Evolutionary conservation across 495 filamentous ascomycete species (phyloP).

Genomic region (Aspergillus avenaceus): DNA sequence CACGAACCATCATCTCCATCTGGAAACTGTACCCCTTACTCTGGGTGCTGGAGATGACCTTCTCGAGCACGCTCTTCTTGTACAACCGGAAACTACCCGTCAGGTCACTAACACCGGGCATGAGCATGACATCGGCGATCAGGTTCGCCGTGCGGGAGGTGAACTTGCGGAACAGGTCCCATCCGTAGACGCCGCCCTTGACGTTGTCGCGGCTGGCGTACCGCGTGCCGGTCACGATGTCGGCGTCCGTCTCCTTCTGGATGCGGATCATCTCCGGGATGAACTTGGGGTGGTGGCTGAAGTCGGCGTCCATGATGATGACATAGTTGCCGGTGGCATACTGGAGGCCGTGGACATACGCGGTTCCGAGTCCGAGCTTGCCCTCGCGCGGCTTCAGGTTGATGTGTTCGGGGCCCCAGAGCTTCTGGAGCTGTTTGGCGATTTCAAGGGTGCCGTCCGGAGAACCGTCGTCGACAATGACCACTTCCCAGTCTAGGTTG

Average conservation of each 20-base stretch:
- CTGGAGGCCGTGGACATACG: conserved; percentile 91
- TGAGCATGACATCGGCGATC: conserved; percentile 89
- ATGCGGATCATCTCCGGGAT: conserved; percentile 80
- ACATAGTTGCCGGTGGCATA: conserved; percentile 87
- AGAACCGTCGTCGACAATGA: conserved; percentile 96
- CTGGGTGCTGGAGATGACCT: conserved; percentile 79
- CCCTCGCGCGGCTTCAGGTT: conserved; percentile 80
- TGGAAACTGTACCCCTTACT: conserved; percentile 98
- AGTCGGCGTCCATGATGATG: conserved; percentile 99
- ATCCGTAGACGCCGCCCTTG: conserved; percentile 90
- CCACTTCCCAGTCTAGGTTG: conserved; percentile 94
- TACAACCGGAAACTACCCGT: conserved; percentile 94
- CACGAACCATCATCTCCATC: conserved; percentile 96
- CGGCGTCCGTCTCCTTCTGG: conserved; percentile 68
- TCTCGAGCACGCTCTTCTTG: conserved; percentile 83
- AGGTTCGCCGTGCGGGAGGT: conserved; percentile 87
- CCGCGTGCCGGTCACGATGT: conserved; percentile 94
- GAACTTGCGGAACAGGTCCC: conserved; percentile 96
- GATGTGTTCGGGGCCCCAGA: conserved; percentile 71
- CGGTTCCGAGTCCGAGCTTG: conserved; percentile 94
- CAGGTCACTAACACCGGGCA: conserved; percentile 93
- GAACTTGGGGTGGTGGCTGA: conserved; percentile 97
- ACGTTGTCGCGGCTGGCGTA: conserved; percentile 63
- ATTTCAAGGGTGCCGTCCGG: conserved; percentile 91
- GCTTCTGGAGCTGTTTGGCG: conserved; percentile 81